Base-by-base conservation (phyloP, 305 asterid genomes). In the Nicotiana rustica region DNA sequence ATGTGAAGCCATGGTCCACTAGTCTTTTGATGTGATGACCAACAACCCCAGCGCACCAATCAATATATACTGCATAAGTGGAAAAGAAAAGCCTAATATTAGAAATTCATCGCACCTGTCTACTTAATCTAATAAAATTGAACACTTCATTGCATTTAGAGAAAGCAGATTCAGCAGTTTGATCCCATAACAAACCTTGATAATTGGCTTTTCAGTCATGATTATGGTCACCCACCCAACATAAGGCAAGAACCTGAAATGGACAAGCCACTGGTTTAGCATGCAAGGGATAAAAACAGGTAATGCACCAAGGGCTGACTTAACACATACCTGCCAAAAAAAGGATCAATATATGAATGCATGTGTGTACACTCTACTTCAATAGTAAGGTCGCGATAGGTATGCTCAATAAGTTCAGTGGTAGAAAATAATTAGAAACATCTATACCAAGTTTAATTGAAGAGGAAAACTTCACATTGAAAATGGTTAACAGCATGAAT, bases 151-250 rank as follows among this genome's bases (percentile, higher is more conserved):
- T 25, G 38, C 38, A 62, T 62, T 8, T 8, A 62, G 69, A 1
- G 70, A 29, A 29, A 29, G 19, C 79, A 75, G 15, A 75, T 3
- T 75, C 0, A 29, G 41, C 52, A 75, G 65, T 52, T 75, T 29
- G 29, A 64, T 76, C 7, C 7, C 14, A 59, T 3, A 10, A 12
- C 88, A 65, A 76, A 96, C 99, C 99, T 96, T 96, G 92, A 96
- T 91, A 81, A 96, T 90, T 64, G 99, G 99, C 90, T 96, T 94
- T 84, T 96, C 99, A 0, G 99, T 96, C 99, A 96, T 96, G 86
- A 96, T 93, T 81, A 96, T 96, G 0, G 99, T 96, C 81, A 96
- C 99, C 99, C 99, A 96, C 15, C 99, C 99, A 7, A 96, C 99
- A 65, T 94, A 96, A 13, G 98, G 98, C 92, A 96, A 90, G 90